Evolutionary conservation across 768 basidiomycete genomes (phyloP).

Genomic region (Mycena polygramma): DNA sequence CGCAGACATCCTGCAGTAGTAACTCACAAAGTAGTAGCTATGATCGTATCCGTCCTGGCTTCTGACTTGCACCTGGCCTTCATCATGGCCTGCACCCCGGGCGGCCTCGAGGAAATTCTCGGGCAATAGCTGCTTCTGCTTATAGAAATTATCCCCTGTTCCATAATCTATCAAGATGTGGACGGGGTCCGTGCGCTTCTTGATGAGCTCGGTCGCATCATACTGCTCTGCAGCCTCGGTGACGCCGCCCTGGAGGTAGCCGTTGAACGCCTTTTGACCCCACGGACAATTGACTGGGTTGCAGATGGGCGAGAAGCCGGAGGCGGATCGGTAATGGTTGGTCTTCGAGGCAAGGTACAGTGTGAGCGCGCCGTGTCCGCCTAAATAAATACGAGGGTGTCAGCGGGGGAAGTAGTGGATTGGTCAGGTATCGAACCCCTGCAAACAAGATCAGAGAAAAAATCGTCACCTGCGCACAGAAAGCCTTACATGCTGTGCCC

Average conservation of each 20-base stretch:
- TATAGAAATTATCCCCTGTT: constrained; percentile 84
- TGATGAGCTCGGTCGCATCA: constrained; percentile 89
- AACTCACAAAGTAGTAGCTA: constrained; percentile 84
- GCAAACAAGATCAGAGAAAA: not conserved
- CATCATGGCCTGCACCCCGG: constrained; percentile 77
- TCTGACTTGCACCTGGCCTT: constrained; percentile 82
- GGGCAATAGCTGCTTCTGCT: constrained; percentile 89
- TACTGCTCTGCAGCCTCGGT: constrained; percentile 81
- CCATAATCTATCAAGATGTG: constrained; percentile 92
- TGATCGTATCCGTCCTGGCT: constrained; percentile 90
- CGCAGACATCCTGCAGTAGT: not conserved
- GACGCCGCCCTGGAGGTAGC: constrained; percentile 83
- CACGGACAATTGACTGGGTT: constrained; percentile 91
- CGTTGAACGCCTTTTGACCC: constrained; percentile 92
- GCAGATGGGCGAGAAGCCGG: constrained; percentile 88
- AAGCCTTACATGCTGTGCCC: constrained; percentile 87
- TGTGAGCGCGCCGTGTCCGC: constrained; percentile 94
- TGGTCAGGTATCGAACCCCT: constrained; percentile 5
- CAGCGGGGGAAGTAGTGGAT: not conserved
- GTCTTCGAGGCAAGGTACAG: constrained; percentile 84
- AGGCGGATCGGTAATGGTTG: constrained; percentile 85
- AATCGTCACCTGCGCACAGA: not conserved
- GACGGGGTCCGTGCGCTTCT: constrained; percentile 70
- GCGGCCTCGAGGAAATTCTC: constrained; percentile 89
- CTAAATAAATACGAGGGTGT: constrained; percentile 43